Evolutionary conservation across 1,284 basidiomycete species (phyloP), one percentile per base, ranked within the genome.

Genomic region (Microbotryomycetes sp.): DNA sequence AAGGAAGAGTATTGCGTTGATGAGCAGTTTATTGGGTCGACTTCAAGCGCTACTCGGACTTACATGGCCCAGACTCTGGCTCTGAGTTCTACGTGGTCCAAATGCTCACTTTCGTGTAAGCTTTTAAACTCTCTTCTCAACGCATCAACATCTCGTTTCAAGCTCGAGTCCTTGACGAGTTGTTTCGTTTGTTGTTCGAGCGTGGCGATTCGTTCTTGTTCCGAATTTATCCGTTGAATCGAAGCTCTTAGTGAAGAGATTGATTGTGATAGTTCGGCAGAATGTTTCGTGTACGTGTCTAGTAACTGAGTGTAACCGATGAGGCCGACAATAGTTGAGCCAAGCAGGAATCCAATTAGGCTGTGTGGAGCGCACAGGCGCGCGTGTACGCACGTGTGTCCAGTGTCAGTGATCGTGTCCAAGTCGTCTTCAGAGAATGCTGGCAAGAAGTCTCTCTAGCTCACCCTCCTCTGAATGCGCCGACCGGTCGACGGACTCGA

Each of bases 381-480:
- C n/a, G n/a, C n/a, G n/a, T n/a, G n/a, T n/a, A n/a, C n/a, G n/a
- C n/a, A n/a, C n/a, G n/a, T n/a, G n/a, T n/a, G 18, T 41, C 35
- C 18, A 41, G 35, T 41, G 35, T 11, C 35, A 9, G 35, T 41
- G 35, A 41, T 18, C 18, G 35, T 41, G 35, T 11, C 35, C 35
- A 18, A n/a, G n/a, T n/a, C n/a, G n/a, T n/a, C n/a, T n/a, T n/a
- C n/a, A n/a, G n/a, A n/a, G n/a, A n/a, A n/a, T n/a, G n/a, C n/a
- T n/a, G n/a, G n/a, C n/a, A n/a, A n/a, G n/a, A n/a, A n/a, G n/a
- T n/a, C n/a, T n/a, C n/a, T n/a, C n/a, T n/a, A n/a, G 75, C 84
- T 75, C 66, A 89, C 88, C 88, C 87, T 76, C 88, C 88, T 65
- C 87, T 83, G 76, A 91, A 85, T 55, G 87, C 89, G 54, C 89